Conservation (phyloP, 805 yeast species). For the Osmozyma mogii region DNA sequence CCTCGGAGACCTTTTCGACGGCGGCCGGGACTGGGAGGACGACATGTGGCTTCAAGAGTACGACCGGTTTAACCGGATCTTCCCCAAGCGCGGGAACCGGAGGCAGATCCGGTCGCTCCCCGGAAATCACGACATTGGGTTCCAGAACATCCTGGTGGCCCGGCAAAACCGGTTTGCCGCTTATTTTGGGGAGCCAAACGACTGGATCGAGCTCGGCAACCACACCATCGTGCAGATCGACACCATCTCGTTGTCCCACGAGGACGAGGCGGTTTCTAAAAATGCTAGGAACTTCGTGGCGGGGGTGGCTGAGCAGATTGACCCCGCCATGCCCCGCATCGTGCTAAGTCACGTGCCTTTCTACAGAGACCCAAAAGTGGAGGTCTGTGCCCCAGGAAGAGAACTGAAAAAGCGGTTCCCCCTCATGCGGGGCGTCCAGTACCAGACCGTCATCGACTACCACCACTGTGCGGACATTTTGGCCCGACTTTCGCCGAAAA, state of each 20-base stretch:
- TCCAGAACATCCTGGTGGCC: slow-evolving; percentile 58
- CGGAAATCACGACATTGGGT: slow-evolving; percentile 97
- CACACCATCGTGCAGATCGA: slow-evolving; percentile 73
- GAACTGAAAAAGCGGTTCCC: slow-evolving; percentile 65
- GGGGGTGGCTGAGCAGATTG: slow-evolving; percentile 14
- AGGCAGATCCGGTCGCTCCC: slow-evolving; percentile 42
- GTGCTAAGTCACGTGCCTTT: slow-evolving; percentile 85
- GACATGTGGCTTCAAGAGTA: slow-evolving; percentile 64
- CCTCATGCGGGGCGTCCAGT: slow-evolving; percentile 68
- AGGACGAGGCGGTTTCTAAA: slow-evolving; percentile 30
- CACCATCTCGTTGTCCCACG: slow-evolving; percentile 71
- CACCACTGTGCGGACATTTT: slow-evolving; percentile 54
- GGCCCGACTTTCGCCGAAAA: slow-evolving; percentile 50
- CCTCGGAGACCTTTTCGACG: slow-evolving; percentile 90
- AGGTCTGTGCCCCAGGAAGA: slow-evolving; percentile 67
- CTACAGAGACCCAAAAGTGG: slow-evolving; percentile 54
- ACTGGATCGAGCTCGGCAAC: slow-evolving; percentile 49
- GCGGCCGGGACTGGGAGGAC: slow-evolving; percentile 82
- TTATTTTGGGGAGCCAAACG: slow-evolving; percentile 66
- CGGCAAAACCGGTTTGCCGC: slow-evolving; percentile 58
- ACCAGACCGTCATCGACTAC: slow-evolving; percentile 78
- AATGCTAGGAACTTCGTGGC: slow-evolving; percentile 52
- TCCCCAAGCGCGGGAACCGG: slow-evolving; percentile 46
- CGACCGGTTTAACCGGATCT: slow-evolving; percentile 57
- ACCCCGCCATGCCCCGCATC: slow-evolving; percentile 47